phyloP scores from a whole-genome alignment of 257 asterid genomes.

The Perilla frutescens region DNA sequence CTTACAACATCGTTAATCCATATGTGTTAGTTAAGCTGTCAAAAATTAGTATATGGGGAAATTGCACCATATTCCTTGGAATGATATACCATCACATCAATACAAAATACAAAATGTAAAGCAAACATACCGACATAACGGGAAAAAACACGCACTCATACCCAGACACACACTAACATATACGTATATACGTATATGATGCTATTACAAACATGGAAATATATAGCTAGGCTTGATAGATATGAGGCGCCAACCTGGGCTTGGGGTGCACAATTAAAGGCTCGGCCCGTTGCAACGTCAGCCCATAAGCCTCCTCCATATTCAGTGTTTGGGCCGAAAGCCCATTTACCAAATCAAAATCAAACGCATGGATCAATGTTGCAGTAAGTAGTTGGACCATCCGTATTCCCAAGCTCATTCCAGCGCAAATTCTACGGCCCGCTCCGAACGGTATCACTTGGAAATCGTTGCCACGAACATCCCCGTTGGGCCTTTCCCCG shows the following conservation, averaged over 20 bases:
- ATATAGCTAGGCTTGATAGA: slow-evolving; percentile 24
- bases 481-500: slow-evolving; percentile 64
- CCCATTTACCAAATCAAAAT: slow-evolving; percentile 61
- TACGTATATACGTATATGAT: too few species aligned
- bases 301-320: slow-evolving; percentile 93
- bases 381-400: slow-evolving; percentile 83
- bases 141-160: too few species aligned
- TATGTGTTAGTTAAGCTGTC: too few species aligned
- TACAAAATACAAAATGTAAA: too few species aligned
- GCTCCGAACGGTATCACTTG: slow-evolving; percentile 90
- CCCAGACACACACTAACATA: too few species aligned
- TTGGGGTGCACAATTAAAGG: slow-evolving; percentile 59
- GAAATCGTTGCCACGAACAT: slow-evolving; percentile 76
- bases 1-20: too few species aligned
- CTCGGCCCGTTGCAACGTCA: slow-evolving; percentile 70
- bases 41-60: too few species aligned
- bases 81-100: too few species aligned
- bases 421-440: slow-evolving; percentile 89
- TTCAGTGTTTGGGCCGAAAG: slow-evolving; percentile 43
- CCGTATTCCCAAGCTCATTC: slow-evolving; percentile 73
- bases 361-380: slow-evolving; percentile 71
- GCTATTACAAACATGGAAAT: neutral
- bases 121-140: too few species aligned
- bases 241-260: slow-evolving; percentile 65
- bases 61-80: too few species aligned